A percentile compares a stretch with the other conserved stretches of the same genome.
phyloP scores from a whole-genome alignment of 139 green algal species.

The Monoraphidium neglectum region DNA sequence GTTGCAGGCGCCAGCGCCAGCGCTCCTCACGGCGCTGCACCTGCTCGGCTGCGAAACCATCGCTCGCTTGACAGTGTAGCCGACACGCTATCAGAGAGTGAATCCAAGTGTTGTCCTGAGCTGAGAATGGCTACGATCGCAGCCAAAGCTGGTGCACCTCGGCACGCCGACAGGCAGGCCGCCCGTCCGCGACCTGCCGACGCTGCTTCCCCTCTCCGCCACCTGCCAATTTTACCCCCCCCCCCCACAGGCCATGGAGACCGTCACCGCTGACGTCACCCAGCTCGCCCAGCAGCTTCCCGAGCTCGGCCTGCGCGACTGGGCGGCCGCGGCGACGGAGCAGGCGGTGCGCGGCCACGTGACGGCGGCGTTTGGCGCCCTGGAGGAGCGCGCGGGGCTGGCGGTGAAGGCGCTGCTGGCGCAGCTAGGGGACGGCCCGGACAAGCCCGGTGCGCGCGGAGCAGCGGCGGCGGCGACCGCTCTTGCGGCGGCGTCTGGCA shows the following conservation, averaged over 20 bases:
- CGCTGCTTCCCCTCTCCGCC: too few relatives aligned
- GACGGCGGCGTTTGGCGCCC: slow-evolving; percentile 51
- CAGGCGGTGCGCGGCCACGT: slow-evolving; percentile 65
- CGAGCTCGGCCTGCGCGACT: slow-evolving; percentile 63
- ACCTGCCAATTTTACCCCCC: background rate
- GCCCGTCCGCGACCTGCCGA: too few relatives aligned
- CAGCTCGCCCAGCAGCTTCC: slow-evolving; percentile 66
- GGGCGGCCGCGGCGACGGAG: slow-evolving; percentile 36
- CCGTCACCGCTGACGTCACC: slow-evolving; percentile 58
- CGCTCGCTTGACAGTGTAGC: too few relatives aligned
- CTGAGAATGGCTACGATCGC: too few relatives aligned
- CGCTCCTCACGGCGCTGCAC: background rate
- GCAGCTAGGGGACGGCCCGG: slow-evolving; percentile 5
- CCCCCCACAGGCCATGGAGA: slow-evolving; percentile 52
- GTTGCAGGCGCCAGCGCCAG: too few relatives aligned
- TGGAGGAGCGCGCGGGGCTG: slow-evolving; percentile 35
- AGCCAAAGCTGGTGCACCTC: too few relatives aligned
- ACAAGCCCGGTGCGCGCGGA: background rate
- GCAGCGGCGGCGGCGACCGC: background rate
- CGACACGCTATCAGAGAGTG: too few relatives aligned
- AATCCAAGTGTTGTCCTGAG: too few relatives aligned
- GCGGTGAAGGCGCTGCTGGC: slow-evolving; percentile 4
- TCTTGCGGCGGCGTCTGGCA: too few relatives aligned
- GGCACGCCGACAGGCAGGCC: too few relatives aligned
- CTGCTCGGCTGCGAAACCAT: too few relatives aligned